Percentiles rank a stretch among this genome's conserved stretches.
phyloP scores from a whole-genome alignment of 495 filamentous ascomycete genomes.

The Neurospora hispaniola region DNA sequence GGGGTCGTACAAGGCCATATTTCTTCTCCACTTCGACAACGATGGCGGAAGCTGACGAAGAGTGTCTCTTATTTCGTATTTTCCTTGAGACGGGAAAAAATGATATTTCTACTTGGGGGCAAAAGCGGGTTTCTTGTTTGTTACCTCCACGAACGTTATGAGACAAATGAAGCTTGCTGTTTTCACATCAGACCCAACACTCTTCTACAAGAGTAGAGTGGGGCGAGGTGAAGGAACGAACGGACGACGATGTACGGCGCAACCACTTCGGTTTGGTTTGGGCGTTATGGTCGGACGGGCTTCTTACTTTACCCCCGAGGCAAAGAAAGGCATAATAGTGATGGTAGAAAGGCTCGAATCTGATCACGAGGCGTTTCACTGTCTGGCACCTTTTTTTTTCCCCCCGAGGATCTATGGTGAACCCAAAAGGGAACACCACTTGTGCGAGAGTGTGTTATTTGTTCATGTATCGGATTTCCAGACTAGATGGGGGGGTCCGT shows the following conservation, averaged over 20 bases:
- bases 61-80: not conserved
- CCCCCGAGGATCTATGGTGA: not conserved
- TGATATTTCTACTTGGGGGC: not conserved
- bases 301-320: not conserved
- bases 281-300: not conserved
- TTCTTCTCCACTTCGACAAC: not conserved
- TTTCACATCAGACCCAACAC: not conserved
- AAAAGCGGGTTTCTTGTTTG: slow-evolving; percentile 1
- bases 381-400: not conserved
- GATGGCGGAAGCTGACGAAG: not conserved
- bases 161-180: not conserved
- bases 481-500: not conserved
- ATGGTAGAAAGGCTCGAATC: not conserved
- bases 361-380: not conserved
- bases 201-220: not conserved
- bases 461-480: not conserved
- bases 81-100: not conserved
- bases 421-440: not conserved
- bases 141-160: slow-evolving; percentile 2
- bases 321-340: not conserved
- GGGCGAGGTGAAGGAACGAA: not conserved
- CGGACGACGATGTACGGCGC: not conserved
- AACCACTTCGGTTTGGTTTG: not conserved
- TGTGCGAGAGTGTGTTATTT: not conserved
- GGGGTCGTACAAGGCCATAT: not conserved